phyloP scores from a whole-genome alignment of 1,284 basidiomycete genomes.

The Melampsora americana region DNA sequence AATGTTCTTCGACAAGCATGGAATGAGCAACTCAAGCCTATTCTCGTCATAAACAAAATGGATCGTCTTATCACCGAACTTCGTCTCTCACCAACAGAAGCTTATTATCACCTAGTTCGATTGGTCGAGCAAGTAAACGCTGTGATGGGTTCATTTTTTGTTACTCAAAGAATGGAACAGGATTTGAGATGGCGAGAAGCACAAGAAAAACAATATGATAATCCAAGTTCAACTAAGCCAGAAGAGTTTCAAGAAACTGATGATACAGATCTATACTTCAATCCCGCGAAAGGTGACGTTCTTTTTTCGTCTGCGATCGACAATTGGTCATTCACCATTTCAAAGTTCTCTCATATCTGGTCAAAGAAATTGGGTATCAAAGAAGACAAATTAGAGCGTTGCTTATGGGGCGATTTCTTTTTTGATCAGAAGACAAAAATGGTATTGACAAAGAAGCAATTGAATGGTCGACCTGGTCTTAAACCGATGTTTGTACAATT shows the following conservation, averaged over 20 bases:
- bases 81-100: conserved; percentile 83
- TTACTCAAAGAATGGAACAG: conserved; percentile 93
- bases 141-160: conserved; percentile 94
- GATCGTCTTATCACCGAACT: conserved; percentile 94
- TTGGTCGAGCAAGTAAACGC: conserved; percentile 98
- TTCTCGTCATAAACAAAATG: conserved; percentile 96
- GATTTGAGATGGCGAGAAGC: conserved; percentile 90
- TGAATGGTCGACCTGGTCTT: conserved; percentile 63
- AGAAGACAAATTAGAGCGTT: conserved; percentile 77
- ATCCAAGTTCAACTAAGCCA: conserved; percentile 58
- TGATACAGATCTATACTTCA: conserved; percentile 96
- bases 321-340: conserved; percentile 94
- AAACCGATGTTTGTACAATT: conserved; percentile 99
- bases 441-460: conserved; percentile 83
- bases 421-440: conserved; percentile 94
- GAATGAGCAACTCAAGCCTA: conserved; percentile 80
- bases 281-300: conserved; percentile 92
- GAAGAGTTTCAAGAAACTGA: conserved; percentile 79
- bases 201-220: conserved; percentile 69
- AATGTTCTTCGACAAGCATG: conserved; percentile 92
- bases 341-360: conserved; percentile 90
- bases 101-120: conserved; percentile 86
- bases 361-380: conserved; percentile 86
- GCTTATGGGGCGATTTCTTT: conserved; percentile 97
- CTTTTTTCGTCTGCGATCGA: conserved; percentile 95